Percentiles rank a stretch among this genome's conserved stretches.
Conservation (phyloP, 2,329 filamentous ascomycete genomes). For the Fusarium chuoi region DNA sequence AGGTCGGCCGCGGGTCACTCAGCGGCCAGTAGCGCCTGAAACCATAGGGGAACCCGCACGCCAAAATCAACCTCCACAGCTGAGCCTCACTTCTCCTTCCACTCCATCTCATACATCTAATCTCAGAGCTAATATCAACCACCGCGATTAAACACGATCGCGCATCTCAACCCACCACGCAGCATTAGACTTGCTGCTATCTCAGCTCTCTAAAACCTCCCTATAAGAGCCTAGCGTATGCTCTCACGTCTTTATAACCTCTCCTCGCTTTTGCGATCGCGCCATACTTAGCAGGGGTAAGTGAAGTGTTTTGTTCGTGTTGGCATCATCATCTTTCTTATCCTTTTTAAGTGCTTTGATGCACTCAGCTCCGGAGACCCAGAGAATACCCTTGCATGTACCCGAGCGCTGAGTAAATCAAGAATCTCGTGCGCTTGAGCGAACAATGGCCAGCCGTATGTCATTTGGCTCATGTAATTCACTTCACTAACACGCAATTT, state of each 20-base stretch:
- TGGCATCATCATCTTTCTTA: neutral
- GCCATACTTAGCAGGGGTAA: slow-evolving; percentile 33
- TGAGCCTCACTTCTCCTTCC: slow-evolving; percentile 29
- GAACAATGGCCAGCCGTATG: neutral
- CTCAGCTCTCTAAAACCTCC: neutral
- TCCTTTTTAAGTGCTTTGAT: slow-evolving; percentile 6
- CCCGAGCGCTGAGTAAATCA: neutral
- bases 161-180: slow-evolving; percentile 12
- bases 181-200: neutral
- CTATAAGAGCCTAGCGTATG: neutral
- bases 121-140: slow-evolving; percentile 27
- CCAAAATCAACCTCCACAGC: slow-evolving; percentile 34
- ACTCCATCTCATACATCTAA: slow-evolving; percentile 30
- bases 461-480: slow-evolving; percentile 2
- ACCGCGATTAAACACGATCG: slow-evolving; percentile 5
- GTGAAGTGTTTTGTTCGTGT: slow-evolving; percentile 19
- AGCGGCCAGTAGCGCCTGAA: slow-evolving; percentile 36
- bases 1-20: slow-evolving; percentile 3
- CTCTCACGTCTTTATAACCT: neutral
- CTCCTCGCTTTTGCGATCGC: slow-evolving; percentile 20
- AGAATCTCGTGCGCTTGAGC: neutral
- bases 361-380: neutral
- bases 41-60: slow-evolving; percentile 16
- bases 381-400: neutral
- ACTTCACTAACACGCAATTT: slow-evolving; percentile 1